Percentiles rank a stretch among this genome's conserved stretches.
Conservation (phyloP, 148 eudicot species). For the Rhododendron simsii region DNA sequence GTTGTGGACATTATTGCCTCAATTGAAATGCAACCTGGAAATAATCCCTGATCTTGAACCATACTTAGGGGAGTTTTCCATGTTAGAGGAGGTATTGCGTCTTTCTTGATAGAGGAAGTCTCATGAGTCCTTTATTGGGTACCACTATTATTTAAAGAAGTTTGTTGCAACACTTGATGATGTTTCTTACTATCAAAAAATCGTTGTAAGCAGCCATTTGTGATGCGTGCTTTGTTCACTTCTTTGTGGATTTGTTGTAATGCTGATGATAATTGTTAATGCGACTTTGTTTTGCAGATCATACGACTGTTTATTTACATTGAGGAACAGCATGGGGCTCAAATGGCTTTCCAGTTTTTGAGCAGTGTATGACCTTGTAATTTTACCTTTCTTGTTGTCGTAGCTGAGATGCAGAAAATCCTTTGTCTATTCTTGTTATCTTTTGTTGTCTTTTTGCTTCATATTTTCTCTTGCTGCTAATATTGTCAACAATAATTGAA, state of each 20-base stretch:
- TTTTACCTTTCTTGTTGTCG: slow-evolving; percentile 16
- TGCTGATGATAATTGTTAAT: slow-evolving; percentile 7
- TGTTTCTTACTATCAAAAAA: neutral
- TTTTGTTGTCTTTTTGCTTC: neutral
- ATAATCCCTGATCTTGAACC: neutral
- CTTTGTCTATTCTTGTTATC: slow-evolving; percentile 1
- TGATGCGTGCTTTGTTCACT: neutral
- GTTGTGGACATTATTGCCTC: neutral
- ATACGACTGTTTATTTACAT: slow-evolving; percentile 71
- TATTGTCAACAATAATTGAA: neutral
- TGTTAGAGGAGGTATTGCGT: neutral
- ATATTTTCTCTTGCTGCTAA: neutral
- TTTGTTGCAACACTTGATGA: neutral
- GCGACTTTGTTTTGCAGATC: slow-evolving; percentile 50
- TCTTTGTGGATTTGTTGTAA: neutral
- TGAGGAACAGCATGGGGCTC: slow-evolving; percentile 72
- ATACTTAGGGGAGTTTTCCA: neutral
- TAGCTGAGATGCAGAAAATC: neutral
- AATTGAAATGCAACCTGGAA: neutral
- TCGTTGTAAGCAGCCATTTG: neutral
- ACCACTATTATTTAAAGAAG: neutral
- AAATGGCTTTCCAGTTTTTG: slow-evolving; percentile 79
- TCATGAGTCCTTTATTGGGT: neutral
- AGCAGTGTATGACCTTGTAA: slow-evolving; percentile 60
- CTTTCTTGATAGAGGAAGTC: neutral